Conservation (phyloP, 108 stramenopile genomes). For the Conticribra guillardii region DNA sequence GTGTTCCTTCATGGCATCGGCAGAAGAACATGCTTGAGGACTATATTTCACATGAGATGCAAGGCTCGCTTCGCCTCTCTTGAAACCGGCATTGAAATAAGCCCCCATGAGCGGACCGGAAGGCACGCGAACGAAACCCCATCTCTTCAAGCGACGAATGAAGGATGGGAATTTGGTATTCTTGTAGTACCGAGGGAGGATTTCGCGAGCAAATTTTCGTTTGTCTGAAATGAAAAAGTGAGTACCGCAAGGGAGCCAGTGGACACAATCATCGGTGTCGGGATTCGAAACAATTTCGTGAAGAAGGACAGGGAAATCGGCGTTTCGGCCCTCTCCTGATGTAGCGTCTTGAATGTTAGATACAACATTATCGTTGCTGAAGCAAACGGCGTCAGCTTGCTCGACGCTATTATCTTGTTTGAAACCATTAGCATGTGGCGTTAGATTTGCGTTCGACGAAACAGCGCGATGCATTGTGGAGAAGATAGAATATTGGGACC, state of each 20-base stretch:
- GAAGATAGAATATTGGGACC: no score
- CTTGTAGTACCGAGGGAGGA: slow-evolving; percentile 63
- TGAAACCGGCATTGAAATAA: slow-evolving; percentile 30
- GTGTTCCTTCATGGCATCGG: background rate
- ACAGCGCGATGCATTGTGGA: no score
- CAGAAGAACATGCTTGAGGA: background rate
- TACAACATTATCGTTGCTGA: no score
- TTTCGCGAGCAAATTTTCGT: slow-evolving; percentile 56
- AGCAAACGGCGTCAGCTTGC: no score
- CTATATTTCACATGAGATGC: background rate
- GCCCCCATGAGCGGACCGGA: slow-evolving; percentile 66
- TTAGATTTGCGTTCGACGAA: no score
- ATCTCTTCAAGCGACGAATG: slow-evolving; percentile 65
- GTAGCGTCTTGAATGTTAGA: no score
- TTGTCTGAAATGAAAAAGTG: slow-evolving; percentile 72
- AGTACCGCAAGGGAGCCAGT: slow-evolving; percentile 64
- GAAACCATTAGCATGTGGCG: no score
- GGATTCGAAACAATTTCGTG: slow-evolving; percentile 45
- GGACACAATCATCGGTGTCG: slow-evolving; percentile 34
- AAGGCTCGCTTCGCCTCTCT: background rate
- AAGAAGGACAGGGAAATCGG: slow-evolving; percentile 40
- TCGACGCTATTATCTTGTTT: no score
- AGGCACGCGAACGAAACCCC: slow-evolving; percentile 59
- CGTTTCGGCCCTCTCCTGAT: no score
- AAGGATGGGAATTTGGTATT: slow-evolving; percentile 71